Percentiles rank a stretch among this genome's conserved stretches.
Evolutionary conservation across 2,329 filamentous ascomycete genomes (phyloP).

Genomic region (Phyllosticta citrichinensis): DNA sequence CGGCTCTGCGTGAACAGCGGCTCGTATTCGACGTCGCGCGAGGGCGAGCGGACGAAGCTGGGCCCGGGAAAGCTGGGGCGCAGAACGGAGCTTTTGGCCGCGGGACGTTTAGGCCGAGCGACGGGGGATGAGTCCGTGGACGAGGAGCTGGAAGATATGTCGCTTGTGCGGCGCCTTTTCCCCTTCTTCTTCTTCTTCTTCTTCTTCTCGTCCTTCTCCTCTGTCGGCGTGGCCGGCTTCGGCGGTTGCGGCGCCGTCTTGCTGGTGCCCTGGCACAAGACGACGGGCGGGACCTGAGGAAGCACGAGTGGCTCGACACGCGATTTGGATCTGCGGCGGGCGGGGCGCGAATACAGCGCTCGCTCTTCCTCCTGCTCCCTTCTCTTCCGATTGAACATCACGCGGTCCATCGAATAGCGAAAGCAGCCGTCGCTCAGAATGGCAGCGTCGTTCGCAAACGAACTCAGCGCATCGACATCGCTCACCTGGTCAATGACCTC

Average conservation of each 20-base stretch:
- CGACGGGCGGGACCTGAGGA: too few species aligned
- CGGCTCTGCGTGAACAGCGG: neutral
- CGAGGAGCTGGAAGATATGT: neutral
- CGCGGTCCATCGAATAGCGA: neutral
- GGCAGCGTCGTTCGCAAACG: neutral
- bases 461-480: neutral
- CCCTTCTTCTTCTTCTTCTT: too few species aligned
- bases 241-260: too few species aligned
- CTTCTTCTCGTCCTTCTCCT: too few species aligned
- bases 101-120: neutral
- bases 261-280: too few species aligned
- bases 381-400: too few species aligned
- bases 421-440: neutral
- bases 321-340: too few species aligned
- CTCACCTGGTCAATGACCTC: neutral
- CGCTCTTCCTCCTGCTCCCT: neutral
- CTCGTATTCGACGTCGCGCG: neutral
- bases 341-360: too few species aligned
- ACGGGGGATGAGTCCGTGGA: neutral
- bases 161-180: neutral
- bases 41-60: neutral
- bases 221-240: too few species aligned
- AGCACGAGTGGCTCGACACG: too few species aligned
- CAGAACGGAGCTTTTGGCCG: neutral
- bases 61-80: neutral